These are phyloP conservation scores for Monosporascus sp. DNA, from an alignment of 2,329 filamentous ascomycete species.

Conservation along the genomic window DNA sequence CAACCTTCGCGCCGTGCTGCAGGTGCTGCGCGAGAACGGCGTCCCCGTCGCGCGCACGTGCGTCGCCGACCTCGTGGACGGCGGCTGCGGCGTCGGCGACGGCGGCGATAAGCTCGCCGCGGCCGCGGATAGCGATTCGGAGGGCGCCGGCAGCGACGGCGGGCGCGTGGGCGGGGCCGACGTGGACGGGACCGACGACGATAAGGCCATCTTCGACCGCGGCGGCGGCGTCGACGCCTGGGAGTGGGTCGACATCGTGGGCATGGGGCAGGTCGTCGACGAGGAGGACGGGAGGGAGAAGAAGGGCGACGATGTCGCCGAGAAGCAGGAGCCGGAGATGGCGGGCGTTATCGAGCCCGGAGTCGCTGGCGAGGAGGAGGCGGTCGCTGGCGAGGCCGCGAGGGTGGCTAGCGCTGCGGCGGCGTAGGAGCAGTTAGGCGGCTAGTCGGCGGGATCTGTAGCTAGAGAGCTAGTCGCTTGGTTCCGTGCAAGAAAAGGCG, in stretches of 20 bases:
- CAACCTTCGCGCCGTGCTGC: constrained; percentile 54
- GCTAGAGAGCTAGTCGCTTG: neutral
- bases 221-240: constrained; percentile 41
- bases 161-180: constrained; percentile 19
- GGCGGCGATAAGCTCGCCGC: constrained; percentile 12
- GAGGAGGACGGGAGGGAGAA: constrained; percentile 11
- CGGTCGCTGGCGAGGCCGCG: neutral
- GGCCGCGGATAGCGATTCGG: constrained; percentile 10
- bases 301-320: constrained; percentile 12
- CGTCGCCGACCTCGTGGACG: constrained; percentile 45
- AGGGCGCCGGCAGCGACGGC: constrained; percentile 30
- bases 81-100: constrained; percentile 31
- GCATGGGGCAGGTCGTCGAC: constrained; percentile 34
- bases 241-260: constrained; percentile 49
- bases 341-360: constrained; percentile 30
- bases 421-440: neutral
- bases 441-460: neutral
- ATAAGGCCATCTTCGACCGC: constrained; percentile 46
- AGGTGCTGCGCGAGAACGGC: constrained; percentile 47
- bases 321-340: constrained; percentile 28
- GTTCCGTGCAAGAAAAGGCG: neutral
- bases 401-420: neutral
- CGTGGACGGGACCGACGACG: constrained; percentile 38
- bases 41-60: constrained; percentile 46
- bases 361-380: constrained; percentile 2